Conservation (phyloP, 345 rosid species). For the Carallia brachiata region DNA sequence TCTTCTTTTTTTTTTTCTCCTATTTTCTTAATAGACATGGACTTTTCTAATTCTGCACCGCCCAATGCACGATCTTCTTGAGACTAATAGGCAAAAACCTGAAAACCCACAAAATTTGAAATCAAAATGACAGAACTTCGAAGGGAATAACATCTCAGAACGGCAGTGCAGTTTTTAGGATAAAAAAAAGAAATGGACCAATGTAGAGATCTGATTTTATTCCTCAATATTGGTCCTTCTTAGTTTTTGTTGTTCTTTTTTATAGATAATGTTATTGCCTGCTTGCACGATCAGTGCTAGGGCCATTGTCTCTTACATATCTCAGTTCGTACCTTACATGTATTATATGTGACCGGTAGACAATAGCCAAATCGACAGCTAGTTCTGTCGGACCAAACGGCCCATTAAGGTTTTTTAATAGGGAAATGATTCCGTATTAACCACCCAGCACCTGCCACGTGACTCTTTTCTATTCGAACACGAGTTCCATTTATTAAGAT, state of each 20-base stretch:
- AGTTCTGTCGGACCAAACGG: background rate
- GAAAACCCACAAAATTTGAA: background rate
- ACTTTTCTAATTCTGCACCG: conserved; percentile 20
- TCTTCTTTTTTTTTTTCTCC: background rate
- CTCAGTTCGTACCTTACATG: conserved; percentile 8
- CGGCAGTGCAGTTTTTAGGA: background rate
- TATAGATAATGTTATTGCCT: background rate
- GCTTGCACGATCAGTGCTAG: conserved; percentile 9
- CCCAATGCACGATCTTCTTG: conserved; percentile 40
- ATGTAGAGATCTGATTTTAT: conserved; percentile 28
- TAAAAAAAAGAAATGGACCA: conserved; percentile 3
- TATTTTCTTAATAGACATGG: background rate
- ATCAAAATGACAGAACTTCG: background rate
- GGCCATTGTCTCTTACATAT: too few relatives aligned
- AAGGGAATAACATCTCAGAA: conserved; percentile 26
- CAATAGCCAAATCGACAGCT: background rate
- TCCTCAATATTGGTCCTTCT: background rate
- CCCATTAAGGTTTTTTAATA: too few relatives aligned
- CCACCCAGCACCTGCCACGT: background rate
- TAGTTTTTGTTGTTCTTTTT: too few relatives aligned
- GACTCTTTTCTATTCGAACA: background rate
- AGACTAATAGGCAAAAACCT: background rate
- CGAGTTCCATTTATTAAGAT: background rate
- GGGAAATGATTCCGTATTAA: background rate
- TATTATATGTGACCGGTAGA: background rate